Percentiles rank a stretch among this genome's conserved stretches.
Conservation (phyloP, 257 asterid species). For the Thymus quinquecostatus region DNA sequence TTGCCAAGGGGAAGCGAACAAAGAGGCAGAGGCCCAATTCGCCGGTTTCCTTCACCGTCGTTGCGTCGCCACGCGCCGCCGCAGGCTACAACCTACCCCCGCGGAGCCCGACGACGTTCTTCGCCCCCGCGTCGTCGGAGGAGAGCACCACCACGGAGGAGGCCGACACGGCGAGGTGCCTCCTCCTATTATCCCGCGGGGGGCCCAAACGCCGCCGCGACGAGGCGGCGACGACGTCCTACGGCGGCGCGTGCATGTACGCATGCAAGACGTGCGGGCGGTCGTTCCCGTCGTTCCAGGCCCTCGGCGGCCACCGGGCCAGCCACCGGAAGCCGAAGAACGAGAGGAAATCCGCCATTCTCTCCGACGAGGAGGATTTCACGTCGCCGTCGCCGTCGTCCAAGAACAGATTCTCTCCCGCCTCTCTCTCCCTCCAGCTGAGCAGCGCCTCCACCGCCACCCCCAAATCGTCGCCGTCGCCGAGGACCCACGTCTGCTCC, state of each 20-base stretch:
- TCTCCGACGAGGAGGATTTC: slow-evolving; percentile 50
- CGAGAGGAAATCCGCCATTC: slow-evolving; percentile 28
- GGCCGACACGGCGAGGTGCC: slow-evolving; percentile 61
- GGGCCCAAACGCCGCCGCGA: slow-evolving; percentile 24
- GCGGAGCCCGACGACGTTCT: slow-evolving; percentile 6
- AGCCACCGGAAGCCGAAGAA: slow-evolving; percentile 64
- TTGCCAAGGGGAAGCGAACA: slow-evolving; percentile 61
- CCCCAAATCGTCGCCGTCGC: slow-evolving; percentile 39
- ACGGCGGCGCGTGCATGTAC: slow-evolving; percentile 38
- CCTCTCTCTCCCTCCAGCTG: slow-evolving; percentile 52
- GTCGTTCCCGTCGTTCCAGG: slow-evolving; percentile 64
- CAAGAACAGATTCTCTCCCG: slow-evolving; percentile 35
- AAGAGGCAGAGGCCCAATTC: slow-evolving; percentile 53
- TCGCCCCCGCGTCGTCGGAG: slow-evolving; percentile 32
- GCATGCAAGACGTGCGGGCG: slow-evolving; percentile 72
- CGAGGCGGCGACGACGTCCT: slow-evolving; percentile 11
- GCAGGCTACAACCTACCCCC: background rate
- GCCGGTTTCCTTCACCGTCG: slow-evolving; percentile 46
- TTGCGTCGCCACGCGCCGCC: slow-evolving; percentile 2
- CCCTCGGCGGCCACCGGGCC: slow-evolving; percentile 80
- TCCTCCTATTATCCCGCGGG: slow-evolving; percentile 51
- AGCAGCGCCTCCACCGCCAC: slow-evolving; percentile 37
- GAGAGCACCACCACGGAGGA: slow-evolving; percentile 56
- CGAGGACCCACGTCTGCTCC: slow-evolving; percentile 60
- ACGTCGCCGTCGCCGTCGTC: slow-evolving; percentile 39